A percentile compares a stretch with the other conserved stretches of the same genome.
phyloP scores from a whole-genome alignment of 371 early-diverging fungal species.

The Racocetra persica region DNA sequence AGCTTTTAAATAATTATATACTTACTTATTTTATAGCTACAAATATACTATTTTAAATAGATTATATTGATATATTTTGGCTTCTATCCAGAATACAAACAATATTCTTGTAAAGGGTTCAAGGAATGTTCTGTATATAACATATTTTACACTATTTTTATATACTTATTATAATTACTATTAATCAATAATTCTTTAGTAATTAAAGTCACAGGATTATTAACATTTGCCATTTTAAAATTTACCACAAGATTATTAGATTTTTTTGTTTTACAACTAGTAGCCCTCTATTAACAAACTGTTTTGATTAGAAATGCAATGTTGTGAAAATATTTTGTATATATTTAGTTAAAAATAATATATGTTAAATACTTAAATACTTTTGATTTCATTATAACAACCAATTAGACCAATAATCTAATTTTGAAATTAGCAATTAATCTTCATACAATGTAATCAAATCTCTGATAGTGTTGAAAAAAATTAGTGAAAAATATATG shows the following conservation, averaged over 20 bases:
- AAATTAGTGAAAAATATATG: too few species aligned
- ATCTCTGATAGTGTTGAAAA: too few species aligned
- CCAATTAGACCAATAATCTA: not conserved
- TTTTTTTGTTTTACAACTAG: too few species aligned
- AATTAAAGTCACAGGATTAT: not conserved
- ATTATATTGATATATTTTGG: not conserved
- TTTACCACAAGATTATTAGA: not conserved
- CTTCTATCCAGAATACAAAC: constrained; percentile 5
- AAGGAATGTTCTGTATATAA: not conserved
- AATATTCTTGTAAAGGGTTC: not conserved
- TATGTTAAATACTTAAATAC: not conserved
- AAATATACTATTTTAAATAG: constrained; percentile 1
- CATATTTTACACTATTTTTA: constrained; percentile 17
- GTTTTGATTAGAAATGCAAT: not conserved
- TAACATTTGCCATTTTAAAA: not conserved
- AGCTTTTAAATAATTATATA: not conserved
- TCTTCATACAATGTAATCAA: too few species aligned
- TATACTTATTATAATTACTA: not conserved
- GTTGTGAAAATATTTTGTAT: not conserved
- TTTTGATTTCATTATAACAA: not conserved
- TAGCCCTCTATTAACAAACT: not conserved
- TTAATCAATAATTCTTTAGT: not conserved
- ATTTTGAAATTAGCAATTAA: too few species aligned
- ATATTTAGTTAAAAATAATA: not conserved
- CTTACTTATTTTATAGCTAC: not conserved